These are phyloP conservation scores for Boletus insuetus DNA, from an alignment of 768 basidiomycete species.

Conservation along the genomic window DNA sequence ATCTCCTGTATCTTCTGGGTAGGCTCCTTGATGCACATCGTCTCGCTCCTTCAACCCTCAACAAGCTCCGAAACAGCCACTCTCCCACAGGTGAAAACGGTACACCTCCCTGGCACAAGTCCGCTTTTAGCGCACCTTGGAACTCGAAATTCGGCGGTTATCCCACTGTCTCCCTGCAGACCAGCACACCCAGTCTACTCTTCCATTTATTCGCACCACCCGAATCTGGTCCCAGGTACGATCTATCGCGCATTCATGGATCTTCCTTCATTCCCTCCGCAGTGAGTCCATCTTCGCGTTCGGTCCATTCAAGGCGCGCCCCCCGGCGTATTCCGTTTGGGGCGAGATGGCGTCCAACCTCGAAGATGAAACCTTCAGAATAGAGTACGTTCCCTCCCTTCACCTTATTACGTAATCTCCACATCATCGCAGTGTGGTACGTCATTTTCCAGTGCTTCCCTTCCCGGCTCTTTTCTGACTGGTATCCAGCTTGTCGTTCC, in stretches of 20 bases:
- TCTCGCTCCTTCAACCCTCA: conserved; percentile 22
- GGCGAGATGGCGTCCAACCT: conserved; percentile 72
- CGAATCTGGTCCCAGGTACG: conserved; percentile 46
- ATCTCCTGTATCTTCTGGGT: conserved; percentile 35
- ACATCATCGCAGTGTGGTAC: conserved; percentile 17
- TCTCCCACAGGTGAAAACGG: conserved; percentile 27
- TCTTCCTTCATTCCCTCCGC: conserved; percentile 19
- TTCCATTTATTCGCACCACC: conserved; percentile 76
- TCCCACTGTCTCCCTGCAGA: conserved; percentile 52
- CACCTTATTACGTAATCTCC: conserved; percentile 32
- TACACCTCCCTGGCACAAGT: conserved; percentile 29
- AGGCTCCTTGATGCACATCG: conserved; percentile 36
- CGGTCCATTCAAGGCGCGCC: conserved; percentile 31
- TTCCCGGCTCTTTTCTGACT: conserved; percentile 23
- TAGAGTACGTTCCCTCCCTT: conserved; percentile 67
- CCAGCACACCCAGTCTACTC: conserved; percentile 65
- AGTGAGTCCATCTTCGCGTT: conserved; percentile 40
- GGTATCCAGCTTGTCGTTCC: conserved; percentile 12
- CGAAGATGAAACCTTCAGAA: conserved; percentile 68
- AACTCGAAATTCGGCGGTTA: conserved; percentile 33
- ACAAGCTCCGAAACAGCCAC: conserved; percentile 28
- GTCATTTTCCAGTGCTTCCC: conserved; percentile 20
- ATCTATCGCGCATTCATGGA: conserved; percentile 11
- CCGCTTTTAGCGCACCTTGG: conserved; percentile 26
- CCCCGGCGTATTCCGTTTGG: conserved; percentile 65